phyloP scores from a whole-genome alignment of 805 yeast genomes.

The Saccharomycopsis capsularis region DNA sequence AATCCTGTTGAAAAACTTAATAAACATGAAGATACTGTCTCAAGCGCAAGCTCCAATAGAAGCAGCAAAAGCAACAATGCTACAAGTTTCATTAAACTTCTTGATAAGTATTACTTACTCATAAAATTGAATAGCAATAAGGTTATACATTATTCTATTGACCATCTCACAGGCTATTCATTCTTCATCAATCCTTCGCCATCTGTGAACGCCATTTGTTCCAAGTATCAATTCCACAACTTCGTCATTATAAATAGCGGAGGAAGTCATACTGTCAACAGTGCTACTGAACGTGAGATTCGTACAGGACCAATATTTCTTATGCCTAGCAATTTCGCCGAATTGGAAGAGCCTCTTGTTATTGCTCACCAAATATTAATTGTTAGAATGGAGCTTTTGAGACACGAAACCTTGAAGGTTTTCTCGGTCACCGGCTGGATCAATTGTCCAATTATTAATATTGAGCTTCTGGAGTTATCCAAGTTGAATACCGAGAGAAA shows the following conservation, averaged over 20 bases:
- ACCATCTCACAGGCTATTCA: slow-evolving; percentile 17
- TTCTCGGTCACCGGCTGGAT: slow-evolving; percentile 19
- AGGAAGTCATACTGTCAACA: background rate
- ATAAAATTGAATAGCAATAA: slow-evolving; percentile 13
- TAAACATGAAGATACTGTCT: background rate
- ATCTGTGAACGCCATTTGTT: slow-evolving; percentile 18
- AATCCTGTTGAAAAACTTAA: no score
- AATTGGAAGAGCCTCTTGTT: slow-evolving; percentile 7
- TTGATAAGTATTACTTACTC: slow-evolving; percentile 9
- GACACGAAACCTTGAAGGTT: slow-evolving; percentile 21
- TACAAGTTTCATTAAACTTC: background rate
- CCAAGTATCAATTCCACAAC: slow-evolving; percentile 18
- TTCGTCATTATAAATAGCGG: slow-evolving; percentile 9
- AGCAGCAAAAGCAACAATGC: background rate
- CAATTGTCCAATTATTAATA: slow-evolving; percentile 12
- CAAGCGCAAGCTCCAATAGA: background rate
- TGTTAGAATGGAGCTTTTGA: slow-evolving; percentile 18
- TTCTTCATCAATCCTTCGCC: slow-evolving; percentile 21
- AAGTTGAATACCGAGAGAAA: slow-evolving; percentile 2
- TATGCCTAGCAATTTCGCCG: slow-evolving; percentile 1
- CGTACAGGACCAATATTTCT: slow-evolving; percentile 11
- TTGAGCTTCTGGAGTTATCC: slow-evolving; percentile 9
- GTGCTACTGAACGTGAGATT: slow-evolving; percentile 13
- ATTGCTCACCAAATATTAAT: slow-evolving; percentile 16
- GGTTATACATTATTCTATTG: slow-evolving; percentile 13